Conservation (phyloP, 495 filamentous ascomycete genomes). For the Platismatia glauca region DNA sequence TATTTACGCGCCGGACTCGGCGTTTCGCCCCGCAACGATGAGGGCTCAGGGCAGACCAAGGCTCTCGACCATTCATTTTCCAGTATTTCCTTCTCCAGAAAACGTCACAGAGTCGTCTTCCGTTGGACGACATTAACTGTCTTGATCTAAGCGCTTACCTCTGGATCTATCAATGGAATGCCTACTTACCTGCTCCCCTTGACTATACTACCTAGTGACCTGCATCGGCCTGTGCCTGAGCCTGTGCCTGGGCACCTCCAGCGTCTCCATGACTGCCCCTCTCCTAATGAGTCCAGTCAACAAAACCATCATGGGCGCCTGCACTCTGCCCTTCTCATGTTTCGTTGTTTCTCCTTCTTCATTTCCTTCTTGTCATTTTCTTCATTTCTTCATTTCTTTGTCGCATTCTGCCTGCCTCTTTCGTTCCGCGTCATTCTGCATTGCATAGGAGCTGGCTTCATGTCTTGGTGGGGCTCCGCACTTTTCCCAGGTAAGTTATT, state of each 20-base stretch:
- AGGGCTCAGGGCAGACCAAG: not conserved
- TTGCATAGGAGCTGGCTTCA: constrained; percentile 22
- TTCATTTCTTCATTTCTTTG: constrained; percentile 13
- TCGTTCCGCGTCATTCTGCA: constrained; percentile 3
- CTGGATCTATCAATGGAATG: constrained; percentile 14
- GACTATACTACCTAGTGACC: not conserved
- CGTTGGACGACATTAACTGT: constrained; percentile 12
- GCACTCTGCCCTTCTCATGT: constrained; percentile 6
- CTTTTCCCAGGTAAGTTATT: constrained; percentile 18
- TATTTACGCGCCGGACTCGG: constrained; percentile 9
- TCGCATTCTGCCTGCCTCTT: constrained; percentile 13
- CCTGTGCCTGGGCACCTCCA: not conserved
- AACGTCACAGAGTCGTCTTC: not conserved
- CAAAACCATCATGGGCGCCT: constrained; percentile 19
- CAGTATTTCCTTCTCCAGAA: not conserved
- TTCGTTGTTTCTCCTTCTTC: constrained; percentile 16
- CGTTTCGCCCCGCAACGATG: constrained; percentile 5
- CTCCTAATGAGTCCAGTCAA: constrained; percentile 7
- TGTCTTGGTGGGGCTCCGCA: constrained; percentile 22
- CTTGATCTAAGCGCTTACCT: constrained; percentile 17
- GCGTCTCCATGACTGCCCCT: constrained; percentile 15
- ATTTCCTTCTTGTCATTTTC: constrained; percentile 8
- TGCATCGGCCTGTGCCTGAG: not conserved
- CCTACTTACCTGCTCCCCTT: not conserved
- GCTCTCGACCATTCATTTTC: not conserved